Percentiles rank a stretch among this genome's conserved stretches.
phyloP scores from a whole-genome alignment of 371 early-diverging fungal species.

The Encephalitozoon hellem region DNA sequence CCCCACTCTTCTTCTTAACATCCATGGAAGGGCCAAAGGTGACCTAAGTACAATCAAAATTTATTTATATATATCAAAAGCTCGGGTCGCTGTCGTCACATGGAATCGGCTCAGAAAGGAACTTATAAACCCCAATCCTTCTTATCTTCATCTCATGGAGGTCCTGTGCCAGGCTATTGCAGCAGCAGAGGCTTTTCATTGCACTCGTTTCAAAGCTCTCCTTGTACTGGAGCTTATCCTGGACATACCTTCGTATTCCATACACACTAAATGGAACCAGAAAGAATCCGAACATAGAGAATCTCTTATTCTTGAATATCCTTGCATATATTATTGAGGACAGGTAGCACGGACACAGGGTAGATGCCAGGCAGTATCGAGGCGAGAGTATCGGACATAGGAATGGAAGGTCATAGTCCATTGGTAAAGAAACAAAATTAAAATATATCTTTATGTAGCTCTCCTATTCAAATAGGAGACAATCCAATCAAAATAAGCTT shows the following conservation, averaged over 20 bases:
- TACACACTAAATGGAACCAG: conserved; percentile 40
- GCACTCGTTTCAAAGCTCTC: conserved; percentile 25
- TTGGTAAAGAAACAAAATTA: not conserved
- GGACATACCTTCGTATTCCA: conserved; percentile 42
- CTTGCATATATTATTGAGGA: conserved; percentile 30
- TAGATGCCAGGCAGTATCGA: conserved; percentile 14
- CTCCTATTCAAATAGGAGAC: not conserved
- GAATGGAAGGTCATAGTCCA: conserved; percentile 41
- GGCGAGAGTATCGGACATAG: conserved; percentile 32
- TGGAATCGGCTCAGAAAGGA: conserved; percentile 15
- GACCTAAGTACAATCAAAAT: not conserved
- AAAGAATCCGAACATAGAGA: conserved; percentile 36
- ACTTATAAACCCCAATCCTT: conserved; percentile 42
- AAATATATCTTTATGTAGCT: not conserved
- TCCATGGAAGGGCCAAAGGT: not conserved
- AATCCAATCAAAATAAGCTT: not conserved
- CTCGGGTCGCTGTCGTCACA: conserved; percentile 7
- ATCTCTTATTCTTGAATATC: conserved; percentile 24
- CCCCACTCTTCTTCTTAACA: not conserved
- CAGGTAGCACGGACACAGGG: conserved; percentile 37
- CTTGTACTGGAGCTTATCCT: conserved; percentile 7
- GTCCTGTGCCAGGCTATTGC: conserved; percentile 40
- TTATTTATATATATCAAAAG: not conserved
- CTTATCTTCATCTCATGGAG: conserved; percentile 45
- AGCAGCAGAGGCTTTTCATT: conserved; percentile 35